A percentile compares a stretch with the other conserved stretches of the same genome.
Conservation (phyloP, 2,329 filamentous ascomycete species). For the Hysterium pulicare region DNA sequence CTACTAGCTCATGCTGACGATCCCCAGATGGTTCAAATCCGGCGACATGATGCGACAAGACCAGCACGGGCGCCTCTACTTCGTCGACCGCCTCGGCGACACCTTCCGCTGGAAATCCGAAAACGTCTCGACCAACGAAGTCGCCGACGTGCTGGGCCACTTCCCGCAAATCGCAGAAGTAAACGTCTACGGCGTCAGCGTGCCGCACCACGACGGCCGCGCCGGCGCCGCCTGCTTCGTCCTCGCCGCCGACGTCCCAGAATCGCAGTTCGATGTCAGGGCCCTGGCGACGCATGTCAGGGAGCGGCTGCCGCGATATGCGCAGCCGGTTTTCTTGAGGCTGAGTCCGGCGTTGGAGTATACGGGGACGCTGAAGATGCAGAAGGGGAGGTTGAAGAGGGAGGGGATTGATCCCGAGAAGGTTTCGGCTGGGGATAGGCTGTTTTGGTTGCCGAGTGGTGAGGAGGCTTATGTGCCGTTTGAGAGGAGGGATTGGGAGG, state of each 20-base stretch:
- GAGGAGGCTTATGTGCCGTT: conserved; percentile 39
- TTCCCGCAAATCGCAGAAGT: conserved; percentile 41
- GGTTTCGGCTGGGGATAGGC: conserved; percentile 35
- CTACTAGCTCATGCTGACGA: too few species aligned
- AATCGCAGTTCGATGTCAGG: conserved; percentile 30
- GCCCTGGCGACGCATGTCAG: conserved; percentile 38
- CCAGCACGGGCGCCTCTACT: conserved; percentile 32
- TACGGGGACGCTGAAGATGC: conserved; percentile 46
- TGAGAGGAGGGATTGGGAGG: conserved; percentile 34
- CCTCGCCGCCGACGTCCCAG: conserved; percentile 30
- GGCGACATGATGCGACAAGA: conserved; percentile 39
- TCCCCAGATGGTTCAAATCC: conserved; percentile 33
- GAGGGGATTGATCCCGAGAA: conserved; percentile 43
- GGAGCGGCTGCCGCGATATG: conserved; percentile 42
- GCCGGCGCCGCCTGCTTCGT: conserved; percentile 44
- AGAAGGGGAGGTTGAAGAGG: conserved; percentile 41
- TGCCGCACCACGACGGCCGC: conserved; percentile 45
- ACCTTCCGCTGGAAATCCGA: conserved; percentile 44
- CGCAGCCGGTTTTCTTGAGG: conserved; percentile 45
- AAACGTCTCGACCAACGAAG: conserved; percentile 47
- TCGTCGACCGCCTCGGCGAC: conserved; percentile 38
- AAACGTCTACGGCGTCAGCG: conserved; percentile 44
- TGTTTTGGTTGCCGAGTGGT: conserved; percentile 42
- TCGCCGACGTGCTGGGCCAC: conserved; percentile 40
- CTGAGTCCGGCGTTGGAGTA: conserved; percentile 41